Base-by-base conservation (phyloP, 2,329 filamentous ascomycete species). In the Nigrospora osmanthi region DNA sequence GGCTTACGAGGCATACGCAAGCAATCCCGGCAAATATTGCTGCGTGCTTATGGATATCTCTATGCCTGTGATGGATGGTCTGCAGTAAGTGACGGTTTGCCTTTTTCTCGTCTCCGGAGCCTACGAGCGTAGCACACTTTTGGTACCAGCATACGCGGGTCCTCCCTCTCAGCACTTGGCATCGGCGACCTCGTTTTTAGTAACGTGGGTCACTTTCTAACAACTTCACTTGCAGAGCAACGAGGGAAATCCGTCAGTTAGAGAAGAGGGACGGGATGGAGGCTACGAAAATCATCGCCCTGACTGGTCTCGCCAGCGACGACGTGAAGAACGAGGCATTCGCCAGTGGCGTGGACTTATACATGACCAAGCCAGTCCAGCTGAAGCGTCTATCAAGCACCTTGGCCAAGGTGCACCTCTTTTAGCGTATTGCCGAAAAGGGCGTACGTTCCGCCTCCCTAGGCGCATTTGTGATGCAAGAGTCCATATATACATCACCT, bases 331-430 rank as follows among this genome's bases (percentile, higher is more conserved):
- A 69, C 45, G 70, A 73, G 46, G 69, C 71, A 1, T 68, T 69
- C 47, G 65, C 62, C 13, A 66, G 62, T 43, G 71, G 71, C 1
- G 63, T 73, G 17, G 69, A 74, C 50, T 49, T 71, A 5, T 73
- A 71, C 47, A 50, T 74, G 39, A 70, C 70, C 46, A 73, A 74
- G 51, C 71, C 70, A 1, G 68, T 73, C n/a, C 54, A 61, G 9
- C 48, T 67, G 9, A 59, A 59, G 3, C 60, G 67, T 36, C 51
- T 68, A 2, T 16, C 44, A 11, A 36, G 42, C 15, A 19, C 35
- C 7, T 17, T 51, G 28, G 19, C 11, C 6, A 41, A 47, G 19
- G n/a, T n/a, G n/a, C n/a, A n/a, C n/a, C n/a, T n/a, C n/a, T n/a
- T n/a, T n/a, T n/a, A n/a, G n/a, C n/a, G n/a, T n/a, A n/a, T n/a